Evolutionary conservation across 1,284 basidiomycete species (phyloP).

Genomic region (Fomitopsis pinicola): DNA sequence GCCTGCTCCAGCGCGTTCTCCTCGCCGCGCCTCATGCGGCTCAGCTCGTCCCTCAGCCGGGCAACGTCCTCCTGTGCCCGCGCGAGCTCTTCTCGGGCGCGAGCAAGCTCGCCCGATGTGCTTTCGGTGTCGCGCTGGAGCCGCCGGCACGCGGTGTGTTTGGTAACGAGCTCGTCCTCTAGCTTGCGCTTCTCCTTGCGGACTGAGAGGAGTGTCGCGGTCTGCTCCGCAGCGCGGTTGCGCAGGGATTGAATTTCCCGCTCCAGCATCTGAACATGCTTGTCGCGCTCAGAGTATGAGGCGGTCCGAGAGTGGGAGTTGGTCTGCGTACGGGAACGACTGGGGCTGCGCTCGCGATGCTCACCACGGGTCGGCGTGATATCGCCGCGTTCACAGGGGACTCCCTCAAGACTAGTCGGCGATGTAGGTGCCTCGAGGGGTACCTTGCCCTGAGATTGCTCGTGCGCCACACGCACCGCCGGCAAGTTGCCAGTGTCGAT

Average conservation of each 20-base stretch:
- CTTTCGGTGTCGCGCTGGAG: slow-evolving; percentile 28
- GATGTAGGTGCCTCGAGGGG: not conserved
- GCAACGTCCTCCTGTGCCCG: slow-evolving; percentile 28
- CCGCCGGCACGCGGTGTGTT: slow-evolving; percentile 40
- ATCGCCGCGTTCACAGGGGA: not conserved
- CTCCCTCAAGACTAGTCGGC: not conserved
- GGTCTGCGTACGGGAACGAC: not conserved
- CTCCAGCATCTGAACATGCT: slow-evolving; percentile 26
- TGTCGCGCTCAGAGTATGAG: slow-evolving; percentile 4
- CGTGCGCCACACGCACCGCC: too few species aligned
- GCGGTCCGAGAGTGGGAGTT: not conserved
- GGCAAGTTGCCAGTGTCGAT: not conserved
- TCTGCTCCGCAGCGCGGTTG: slow-evolving; percentile 29
- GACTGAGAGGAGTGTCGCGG: slow-evolving; percentile 26
- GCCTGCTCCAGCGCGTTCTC: slow-evolving; percentile 34
- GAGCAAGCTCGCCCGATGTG: slow-evolving; percentile 18
- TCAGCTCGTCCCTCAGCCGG: slow-evolving; percentile 24
- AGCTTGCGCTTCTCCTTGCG: slow-evolving; percentile 43
- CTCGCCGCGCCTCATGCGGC: slow-evolving; percentile 32
- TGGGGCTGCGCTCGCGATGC: not conserved
- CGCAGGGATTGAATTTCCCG: slow-evolving; percentile 39
- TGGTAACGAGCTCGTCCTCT: slow-evolving; percentile 38
- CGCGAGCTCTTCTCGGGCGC: slow-evolving; percentile 34
- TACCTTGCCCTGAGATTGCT: not conserved
- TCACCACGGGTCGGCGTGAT: too few species aligned